Evolutionary conservation across 1,284 basidiomycete species (phyloP).

Genomic region (Ceratobasidium sp.): DNA sequence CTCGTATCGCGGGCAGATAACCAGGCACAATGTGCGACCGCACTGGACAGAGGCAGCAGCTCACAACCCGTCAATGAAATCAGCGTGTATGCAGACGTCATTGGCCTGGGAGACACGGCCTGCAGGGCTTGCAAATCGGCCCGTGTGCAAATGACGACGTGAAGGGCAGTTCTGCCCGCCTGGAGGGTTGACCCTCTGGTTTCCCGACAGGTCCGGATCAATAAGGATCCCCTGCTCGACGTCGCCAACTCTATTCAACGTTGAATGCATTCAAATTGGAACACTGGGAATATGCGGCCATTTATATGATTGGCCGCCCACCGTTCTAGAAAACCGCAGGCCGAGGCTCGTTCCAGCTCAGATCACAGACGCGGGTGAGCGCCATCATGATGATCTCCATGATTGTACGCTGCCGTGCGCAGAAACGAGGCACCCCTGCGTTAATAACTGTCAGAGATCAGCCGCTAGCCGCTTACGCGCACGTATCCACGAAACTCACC

Average conservation of each 20-base stretch:
- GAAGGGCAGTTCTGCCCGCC: background rate
- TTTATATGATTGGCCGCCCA: conserved; percentile 4
- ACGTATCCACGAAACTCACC: conserved; percentile 31
- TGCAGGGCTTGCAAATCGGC: conserved; percentile 24
- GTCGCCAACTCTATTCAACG: conserved; percentile 44
- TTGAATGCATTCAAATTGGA: conserved; percentile 43
- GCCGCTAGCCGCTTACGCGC: conserved; percentile 15
- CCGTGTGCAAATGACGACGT: conserved; percentile 20
- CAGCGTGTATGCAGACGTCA: conserved; percentile 44
- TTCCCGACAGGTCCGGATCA: conserved; percentile 42
- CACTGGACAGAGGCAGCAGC: conserved; percentile 15
- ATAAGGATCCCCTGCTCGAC: conserved; percentile 31
- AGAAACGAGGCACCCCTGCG: conserved; percentile 36
- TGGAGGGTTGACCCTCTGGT: background rate
- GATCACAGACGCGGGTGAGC: conserved; percentile 18
- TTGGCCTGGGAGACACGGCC: background rate
- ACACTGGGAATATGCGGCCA: conserved; percentile 25
- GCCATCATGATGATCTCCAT: conserved; percentile 42
- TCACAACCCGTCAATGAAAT: conserved; percentile 35
- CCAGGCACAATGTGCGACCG: conserved; percentile 41
- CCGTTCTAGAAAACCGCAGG: conserved; percentile 10
- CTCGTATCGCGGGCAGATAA: conserved; percentile 19
- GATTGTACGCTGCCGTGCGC: conserved; percentile 18
- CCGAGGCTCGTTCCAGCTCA: conserved; percentile 16
- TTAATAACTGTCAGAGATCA: conserved; percentile 42